A percentile compares a stretch with the other conserved stretches of the same genome.
These are phyloP conservation scores for Paxillus rubicundulus DNA, from an alignment of 768 basidiomycete species.

Conservation along the genomic window DNA sequence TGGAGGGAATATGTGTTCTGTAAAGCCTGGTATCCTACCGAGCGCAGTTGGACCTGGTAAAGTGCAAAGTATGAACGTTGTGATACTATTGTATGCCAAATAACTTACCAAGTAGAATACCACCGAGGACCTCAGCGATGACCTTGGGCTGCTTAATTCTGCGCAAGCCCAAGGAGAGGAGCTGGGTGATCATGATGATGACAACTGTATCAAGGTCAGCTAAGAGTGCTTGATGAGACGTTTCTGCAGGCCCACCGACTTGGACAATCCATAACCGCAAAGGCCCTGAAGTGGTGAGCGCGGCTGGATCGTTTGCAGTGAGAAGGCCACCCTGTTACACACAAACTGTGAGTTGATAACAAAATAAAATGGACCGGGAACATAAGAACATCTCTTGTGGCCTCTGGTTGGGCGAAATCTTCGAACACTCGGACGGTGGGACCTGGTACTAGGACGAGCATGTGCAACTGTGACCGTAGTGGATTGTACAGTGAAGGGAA, in stretches of 20 bases:
- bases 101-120: conserved; percentile 75
- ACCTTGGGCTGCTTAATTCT: conserved; percentile 83
- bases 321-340: conserved; percentile 67
- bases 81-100: conserved; percentile 32
- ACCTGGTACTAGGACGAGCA: conserved; percentile 42
- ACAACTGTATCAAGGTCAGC: conserved; percentile 46
- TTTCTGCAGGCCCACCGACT: conserved; percentile 50
- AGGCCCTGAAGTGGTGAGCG: conserved; percentile 65
- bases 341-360: background rate
- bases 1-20: conserved; percentile 76
- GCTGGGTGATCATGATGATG: conserved; percentile 77
- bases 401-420: conserved; percentile 8
- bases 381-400: conserved; percentile 22
- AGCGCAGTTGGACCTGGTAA: conserved; percentile 49
- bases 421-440: conserved; percentile 32
- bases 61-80: background rate
- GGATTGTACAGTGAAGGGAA: too few relatives aligned
- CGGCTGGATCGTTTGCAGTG: conserved; percentile 69
- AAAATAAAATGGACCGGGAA: background rate
- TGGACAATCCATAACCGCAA: conserved; percentile 76
- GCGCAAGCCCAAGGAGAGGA: conserved; percentile 69
- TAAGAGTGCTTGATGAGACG: background rate
- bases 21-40: conserved; percentile 87
- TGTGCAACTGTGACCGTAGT: background rate
- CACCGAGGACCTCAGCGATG: conserved; percentile 82